A percentile compares a stretch with the other conserved stretches of the same genome.
Evolutionary conservation across 208 protist genomes (phyloP).

Genomic region (Leishmania major): DNA sequence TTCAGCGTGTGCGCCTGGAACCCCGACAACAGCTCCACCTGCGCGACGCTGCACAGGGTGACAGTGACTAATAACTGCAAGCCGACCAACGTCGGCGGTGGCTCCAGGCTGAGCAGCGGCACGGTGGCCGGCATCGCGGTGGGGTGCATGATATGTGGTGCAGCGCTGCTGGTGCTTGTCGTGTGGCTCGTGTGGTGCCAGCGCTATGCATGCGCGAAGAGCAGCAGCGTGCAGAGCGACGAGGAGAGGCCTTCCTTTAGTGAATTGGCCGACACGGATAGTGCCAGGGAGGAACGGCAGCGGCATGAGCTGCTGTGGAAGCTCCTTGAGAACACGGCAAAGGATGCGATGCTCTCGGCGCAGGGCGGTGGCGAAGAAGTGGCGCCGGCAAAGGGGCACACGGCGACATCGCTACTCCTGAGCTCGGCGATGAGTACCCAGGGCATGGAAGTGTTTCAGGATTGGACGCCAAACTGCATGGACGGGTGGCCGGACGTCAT

Average conservation of each 20-base stretch:
- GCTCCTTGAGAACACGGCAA: not conserved
- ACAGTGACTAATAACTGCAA: constrained; percentile 31
- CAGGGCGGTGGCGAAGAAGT: not conserved
- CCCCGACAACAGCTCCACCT: constrained; percentile 36
- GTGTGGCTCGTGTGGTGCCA: constrained; percentile 31
- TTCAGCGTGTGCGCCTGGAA: constrained; percentile 61
- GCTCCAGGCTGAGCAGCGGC: constrained; percentile 30
- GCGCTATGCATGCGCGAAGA: constrained; percentile 3
- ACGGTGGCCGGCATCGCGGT: constrained; percentile 44
- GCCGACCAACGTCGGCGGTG: not conserved
- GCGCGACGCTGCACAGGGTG: constrained; percentile 38
- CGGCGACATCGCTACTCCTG: not conserved
- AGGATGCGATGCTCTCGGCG: not conserved
- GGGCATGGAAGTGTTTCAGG: not conserved
- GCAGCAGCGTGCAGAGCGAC: constrained; percentile 7
- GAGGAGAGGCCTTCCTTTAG: not conserved
- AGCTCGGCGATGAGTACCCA: not conserved
- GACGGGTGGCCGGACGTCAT: constrained; percentile 12
- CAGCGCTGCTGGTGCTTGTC: constrained; percentile 31
- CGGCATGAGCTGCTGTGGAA: not conserved
- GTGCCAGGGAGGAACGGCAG: not conserved
- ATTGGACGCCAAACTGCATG: constrained; percentile 22
- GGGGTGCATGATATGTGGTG: constrained; percentile 24
- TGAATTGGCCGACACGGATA: not conserved
- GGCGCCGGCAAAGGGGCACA: not conserved